Conservation (phyloP, 805 yeast genomes). For the Candida maris region DNA sequence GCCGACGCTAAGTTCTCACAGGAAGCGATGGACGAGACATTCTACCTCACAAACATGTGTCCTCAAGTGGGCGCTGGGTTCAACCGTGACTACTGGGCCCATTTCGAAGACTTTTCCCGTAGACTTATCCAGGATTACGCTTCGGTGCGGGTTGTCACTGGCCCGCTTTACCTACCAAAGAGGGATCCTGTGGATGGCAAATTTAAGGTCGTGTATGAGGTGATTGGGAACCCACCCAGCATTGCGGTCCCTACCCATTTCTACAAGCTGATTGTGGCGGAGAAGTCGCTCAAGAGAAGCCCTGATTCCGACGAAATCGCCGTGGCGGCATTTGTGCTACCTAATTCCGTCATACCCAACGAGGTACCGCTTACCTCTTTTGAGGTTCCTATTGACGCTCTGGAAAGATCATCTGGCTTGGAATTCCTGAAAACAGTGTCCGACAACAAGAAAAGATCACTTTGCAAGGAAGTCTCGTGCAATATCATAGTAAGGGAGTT, state of each 20-base stretch:
- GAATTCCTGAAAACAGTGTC: conserved; percentile 74
- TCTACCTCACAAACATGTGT: conserved; percentile 81
- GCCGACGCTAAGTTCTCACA: conserved; percentile 94
- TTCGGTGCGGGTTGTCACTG: conserved; percentile 84
- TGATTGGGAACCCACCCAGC: conserved; percentile 94
- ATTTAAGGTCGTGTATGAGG: conserved; percentile 79
- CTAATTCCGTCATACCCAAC: conserved; percentile 79
- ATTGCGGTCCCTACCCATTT: conserved; percentile 98
- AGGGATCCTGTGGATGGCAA: conserved; percentile 73
- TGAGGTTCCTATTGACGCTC: conserved; percentile 85
- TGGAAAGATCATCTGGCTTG: conserved; percentile 84
- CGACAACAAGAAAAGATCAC: conserved; percentile 47
- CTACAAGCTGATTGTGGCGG: conserved; percentile 87
- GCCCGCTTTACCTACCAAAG: conserved; percentile 87
- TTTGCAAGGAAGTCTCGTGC: conserved; percentile 81
- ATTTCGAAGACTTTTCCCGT: conserved; percentile 85
- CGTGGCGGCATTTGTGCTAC: conserved; percentile 91
- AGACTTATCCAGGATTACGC: conserved; percentile 67
- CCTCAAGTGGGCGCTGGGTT: conserved; percentile 99
- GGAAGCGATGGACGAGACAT: conserved; percentile 92
- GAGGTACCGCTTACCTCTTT: conserved; percentile 65
- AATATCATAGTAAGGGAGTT: conserved; percentile 80
- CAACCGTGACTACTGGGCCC: conserved; percentile 98
- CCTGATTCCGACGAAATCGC: conserved; percentile 46
- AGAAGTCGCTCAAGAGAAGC: conserved; percentile 40